Evolutionary conservation across 2,329 filamentous ascomycete species (phyloP).

Genomic region (Epicoccum sorghinum): DNA sequence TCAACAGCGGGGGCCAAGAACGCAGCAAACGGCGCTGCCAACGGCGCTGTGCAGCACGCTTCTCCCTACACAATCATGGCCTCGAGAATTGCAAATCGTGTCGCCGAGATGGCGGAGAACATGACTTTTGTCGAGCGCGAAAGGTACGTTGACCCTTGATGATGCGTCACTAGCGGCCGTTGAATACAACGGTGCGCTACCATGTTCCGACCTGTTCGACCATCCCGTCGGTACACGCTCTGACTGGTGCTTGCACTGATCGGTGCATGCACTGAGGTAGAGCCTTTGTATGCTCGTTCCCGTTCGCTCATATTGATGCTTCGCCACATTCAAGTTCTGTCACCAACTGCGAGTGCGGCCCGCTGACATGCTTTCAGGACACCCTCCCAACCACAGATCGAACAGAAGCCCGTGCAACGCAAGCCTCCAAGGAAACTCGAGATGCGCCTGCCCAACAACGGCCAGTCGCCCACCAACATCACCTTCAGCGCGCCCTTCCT

Average conservation of each 20-base stretch:
- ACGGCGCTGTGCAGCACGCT: conserved; percentile 36
- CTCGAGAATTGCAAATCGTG: conserved; percentile 56
- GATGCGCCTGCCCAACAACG: conserved; percentile 52
- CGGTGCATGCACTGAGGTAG: background rate
- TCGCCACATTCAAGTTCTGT: too few species aligned
- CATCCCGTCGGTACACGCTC: conserved; percentile 1
- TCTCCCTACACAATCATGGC: conserved; percentile 60
- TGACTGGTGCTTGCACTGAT: background rate
- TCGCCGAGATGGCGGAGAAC: conserved; percentile 60
- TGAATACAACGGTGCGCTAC: conserved; percentile 20
- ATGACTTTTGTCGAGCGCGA: conserved; percentile 58
- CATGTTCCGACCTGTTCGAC: conserved; percentile 6
- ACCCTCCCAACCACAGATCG: conserved; percentile 29
- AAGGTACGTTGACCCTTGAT: conserved; percentile 29
- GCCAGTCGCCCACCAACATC: conserved; percentile 47
- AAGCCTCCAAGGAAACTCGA: conserved; percentile 58
- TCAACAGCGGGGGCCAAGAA: conserved; percentile 18
- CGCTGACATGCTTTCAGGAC: conserved; percentile 3
- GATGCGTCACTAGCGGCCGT: conserved; percentile 21
- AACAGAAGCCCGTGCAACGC: conserved; percentile 29
- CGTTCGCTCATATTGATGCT: too few species aligned
- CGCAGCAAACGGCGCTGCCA: conserved; percentile 33
- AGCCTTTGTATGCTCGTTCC: too few species aligned
- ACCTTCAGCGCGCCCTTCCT: conserved; percentile 60
- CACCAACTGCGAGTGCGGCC: too few species aligned